Evolutionary conservation across 2,329 filamentous ascomycete genomes (phyloP), one percentile per base, ranked within the genome.

Genomic region (Exophiala sp.): DNA sequence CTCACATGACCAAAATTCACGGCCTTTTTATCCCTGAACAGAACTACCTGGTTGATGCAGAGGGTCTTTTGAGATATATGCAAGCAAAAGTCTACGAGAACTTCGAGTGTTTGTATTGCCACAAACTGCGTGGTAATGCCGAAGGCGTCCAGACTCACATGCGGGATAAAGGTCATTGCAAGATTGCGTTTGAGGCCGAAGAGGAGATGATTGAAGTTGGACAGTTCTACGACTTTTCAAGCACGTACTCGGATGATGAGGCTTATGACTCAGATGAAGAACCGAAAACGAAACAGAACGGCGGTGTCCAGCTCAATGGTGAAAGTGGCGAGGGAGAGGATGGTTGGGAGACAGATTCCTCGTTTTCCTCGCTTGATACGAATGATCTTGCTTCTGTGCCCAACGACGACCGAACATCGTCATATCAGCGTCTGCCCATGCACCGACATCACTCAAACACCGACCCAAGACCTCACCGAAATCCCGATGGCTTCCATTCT

Each of bases 21-120:
- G 88, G 91, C 72, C 89, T 96, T 82, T 96, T 97, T 68, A 84
- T 98, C 55, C 93, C 93, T 0, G 93, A 98, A 67, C 86, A 82
- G 69, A 73, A 83, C 24, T 98, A 88, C 62, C 73, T 98, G 2
- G 81, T 86, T 3, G 80, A 98, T 62, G 66, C 93, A 2, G 84
- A 95, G 54, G 90, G 90, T 1, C 73, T 98, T 43, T 71, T 98
- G 53, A 76, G 77, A 46, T 83, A 89, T 56, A 75, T 98, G 11
- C 83, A 88, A 63, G 77, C 83, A 57, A 94, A 89, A 60, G 83
- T 98, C 34, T 79, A 83, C 54, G 80, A 88, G 52, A 80, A 84
- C 55, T 82, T 88, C 64, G 84, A 95, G 67, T 98, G 93, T 66
- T 69, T 98, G 40, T 89, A 83, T 65, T 98, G 93, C 66, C 84